Evolutionary conservation across 2,329 filamentous ascomycete species (phyloP).

Genomic region (Neofusicoccum cordaticola): DNA sequence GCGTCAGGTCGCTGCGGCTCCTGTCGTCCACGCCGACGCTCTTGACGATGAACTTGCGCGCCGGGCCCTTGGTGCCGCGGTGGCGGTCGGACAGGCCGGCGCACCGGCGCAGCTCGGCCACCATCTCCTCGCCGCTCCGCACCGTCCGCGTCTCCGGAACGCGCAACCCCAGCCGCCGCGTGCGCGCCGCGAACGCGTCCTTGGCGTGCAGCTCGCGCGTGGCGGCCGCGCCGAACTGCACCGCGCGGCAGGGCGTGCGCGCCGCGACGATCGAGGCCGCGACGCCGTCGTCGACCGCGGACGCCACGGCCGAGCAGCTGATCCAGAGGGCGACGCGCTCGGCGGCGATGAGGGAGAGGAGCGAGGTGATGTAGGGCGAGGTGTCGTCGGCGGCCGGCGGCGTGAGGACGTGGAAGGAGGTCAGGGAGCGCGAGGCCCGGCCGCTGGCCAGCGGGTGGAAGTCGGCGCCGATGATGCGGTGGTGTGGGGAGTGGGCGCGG

Average conservation of each 20-base stretch:
- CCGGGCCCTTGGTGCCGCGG: conserved; percentile 14
- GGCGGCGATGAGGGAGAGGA: conserved; percentile 58
- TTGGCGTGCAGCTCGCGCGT: conserved; percentile 63
- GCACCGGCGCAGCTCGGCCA: conserved; percentile 47
- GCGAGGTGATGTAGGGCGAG: conserved; percentile 50
- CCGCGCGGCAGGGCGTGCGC: conserved; percentile 56
- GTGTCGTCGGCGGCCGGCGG: conserved; percentile 26
- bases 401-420: conserved; percentile 53
- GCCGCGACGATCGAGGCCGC: conserved; percentile 55
- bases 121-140: conserved; percentile 51
- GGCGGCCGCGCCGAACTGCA: conserved; percentile 60
- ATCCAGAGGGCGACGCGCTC: conserved; percentile 71
- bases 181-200: conserved; percentile 61
- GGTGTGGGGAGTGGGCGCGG: conserved; percentile 53
- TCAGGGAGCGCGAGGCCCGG: conserved; percentile 58
- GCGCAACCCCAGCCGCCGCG: conserved; percentile 43
- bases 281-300: conserved; percentile 63
- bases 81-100: neutral
- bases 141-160: conserved; percentile 50
- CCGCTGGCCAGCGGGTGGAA: conserved; percentile 46
- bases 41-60: conserved; percentile 61
- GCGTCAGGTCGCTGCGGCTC: conserved; percentile 60
- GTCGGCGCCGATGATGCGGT: conserved; percentile 71
- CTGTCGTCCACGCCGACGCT: conserved; percentile 61
- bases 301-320: conserved; percentile 66